Conservation (phyloP, 2,329 filamentous ascomycete genomes). For the Kalaharituber pfeilii region DNA sequence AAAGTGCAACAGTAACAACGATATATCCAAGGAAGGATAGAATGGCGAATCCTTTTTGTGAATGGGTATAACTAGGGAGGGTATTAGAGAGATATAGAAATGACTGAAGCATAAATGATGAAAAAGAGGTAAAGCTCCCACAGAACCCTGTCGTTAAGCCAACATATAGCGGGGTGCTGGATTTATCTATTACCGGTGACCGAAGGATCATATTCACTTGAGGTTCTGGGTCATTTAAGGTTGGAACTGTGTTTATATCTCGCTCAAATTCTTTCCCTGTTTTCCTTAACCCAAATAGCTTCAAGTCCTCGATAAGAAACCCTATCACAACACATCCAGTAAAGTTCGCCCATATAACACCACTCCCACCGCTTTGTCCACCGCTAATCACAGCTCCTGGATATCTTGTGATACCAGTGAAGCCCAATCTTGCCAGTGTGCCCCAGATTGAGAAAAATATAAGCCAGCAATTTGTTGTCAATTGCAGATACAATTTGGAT, state of each 20-base stretch:
- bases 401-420: constrained; percentile 65
- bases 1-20: constrained; percentile 42
- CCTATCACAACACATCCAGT: constrained; percentile 68
- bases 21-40: constrained; percentile 1
- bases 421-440: constrained; percentile 63
- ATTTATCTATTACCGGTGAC: constrained; percentile 37
- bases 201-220: not conserved
- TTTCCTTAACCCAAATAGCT: constrained; percentile 2
- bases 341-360: constrained; percentile 76
- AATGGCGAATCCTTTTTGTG: constrained; percentile 34
- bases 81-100: constrained; percentile 65
- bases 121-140: constrained; percentile 80
- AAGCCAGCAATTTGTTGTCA: not conserved
- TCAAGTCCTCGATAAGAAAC: constrained; percentile 57
- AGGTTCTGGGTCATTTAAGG: too few species aligned
- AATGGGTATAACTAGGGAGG: constrained; percentile 31
- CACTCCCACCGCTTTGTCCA: constrained; percentile 30
- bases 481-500: too few species aligned
- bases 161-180: constrained; percentile 75
- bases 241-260: not conserved
- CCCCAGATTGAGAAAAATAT: constrained; percentile 63
- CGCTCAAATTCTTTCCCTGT: constrained; percentile 6
- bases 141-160: constrained; percentile 76
- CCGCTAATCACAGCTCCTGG: constrained; percentile 51
- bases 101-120: constrained; percentile 61